Evolutionary conservation across 176 grass and related monocot genomes (phyloP), one percentile per base, ranked within the genome.

Genomic region (Musa beccarii): DNA sequence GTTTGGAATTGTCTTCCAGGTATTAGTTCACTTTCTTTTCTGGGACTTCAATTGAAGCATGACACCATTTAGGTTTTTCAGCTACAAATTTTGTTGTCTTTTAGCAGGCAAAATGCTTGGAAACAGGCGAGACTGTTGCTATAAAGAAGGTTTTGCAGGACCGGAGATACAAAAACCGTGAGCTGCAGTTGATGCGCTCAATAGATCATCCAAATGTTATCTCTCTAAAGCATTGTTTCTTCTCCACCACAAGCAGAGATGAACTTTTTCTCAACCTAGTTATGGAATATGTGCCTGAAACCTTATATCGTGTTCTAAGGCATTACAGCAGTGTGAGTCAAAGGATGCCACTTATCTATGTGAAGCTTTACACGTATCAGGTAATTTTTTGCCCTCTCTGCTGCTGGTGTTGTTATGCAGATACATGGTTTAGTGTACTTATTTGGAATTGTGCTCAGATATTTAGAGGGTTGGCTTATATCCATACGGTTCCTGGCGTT

Each of bases 331-430:
- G 82, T 61, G 76, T 62, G 22, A 85, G 78, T 25, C 87, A 43
- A 43, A 43, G 34, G 34, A 43, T 43, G 34, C 34, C 34, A 43
- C 34, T 43, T 43, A 43, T 43, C 66, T 89, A 83, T 72, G 81
- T 89, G 59, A 89, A 89, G 75, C 83, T 89, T 77, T 89, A 89
- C 57, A 85, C 82, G 65, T 89, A 89, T 78, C 84, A 89, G 87
- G 87, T 86, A 51, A 20, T 24, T 26, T 63, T 20, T 51, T 29
- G 15, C 25, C 23, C 25, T 26, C 49, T 78, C 51, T 80, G 51
- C 28, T 51, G 1, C 28, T 23, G 24, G 11, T 49, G 34, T 29
- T 19, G 34, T 43, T 43, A 43, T 43, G 34, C 34, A 6, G 34
- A 6, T 5, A 43, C 34, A 29, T n/a, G 10, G 11, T 63, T 13